Conservation (phyloP, 176 grass and related monocot genomes). For the Rhipidocladum racemiflorum region DNA sequence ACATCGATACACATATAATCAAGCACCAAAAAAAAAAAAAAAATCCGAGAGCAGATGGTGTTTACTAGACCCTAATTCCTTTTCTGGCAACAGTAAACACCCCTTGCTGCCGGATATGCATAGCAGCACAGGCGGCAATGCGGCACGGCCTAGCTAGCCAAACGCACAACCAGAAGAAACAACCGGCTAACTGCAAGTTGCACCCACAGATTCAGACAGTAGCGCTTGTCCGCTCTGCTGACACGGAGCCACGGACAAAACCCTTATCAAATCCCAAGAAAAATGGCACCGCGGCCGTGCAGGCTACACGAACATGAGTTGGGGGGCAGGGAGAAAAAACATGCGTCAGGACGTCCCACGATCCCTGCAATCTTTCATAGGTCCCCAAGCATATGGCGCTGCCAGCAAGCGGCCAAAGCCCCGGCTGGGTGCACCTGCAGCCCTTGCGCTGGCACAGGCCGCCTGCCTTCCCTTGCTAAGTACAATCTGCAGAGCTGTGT, state of each 20-base stretch:
- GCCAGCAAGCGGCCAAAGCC: conserved; percentile 14
- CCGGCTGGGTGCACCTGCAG: conserved; percentile 22
- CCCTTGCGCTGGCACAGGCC: conserved; percentile 15
- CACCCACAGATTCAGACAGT: conserved; percentile 49
- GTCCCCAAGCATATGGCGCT: background rate
- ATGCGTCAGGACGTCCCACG: conserved; percentile 36
- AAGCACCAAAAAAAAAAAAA: background rate
- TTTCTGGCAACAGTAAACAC: background rate
- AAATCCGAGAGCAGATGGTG: background rate
- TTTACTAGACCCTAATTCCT: background rate
- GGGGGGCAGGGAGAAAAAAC: conserved; percentile 16
- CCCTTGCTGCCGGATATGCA: conserved; percentile 12
- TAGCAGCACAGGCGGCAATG: background rate
- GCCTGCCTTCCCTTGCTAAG: background rate
- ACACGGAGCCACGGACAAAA: background rate
- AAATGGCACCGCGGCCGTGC: background rate
- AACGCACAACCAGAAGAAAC: conserved; percentile 7
- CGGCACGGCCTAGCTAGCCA: background rate
- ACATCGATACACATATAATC: background rate
- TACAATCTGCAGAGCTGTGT: background rate
- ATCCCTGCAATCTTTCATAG: background rate
- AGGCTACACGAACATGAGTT: background rate
- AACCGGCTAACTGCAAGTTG: conserved; percentile 41
- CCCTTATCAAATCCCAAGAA: conserved; percentile 4
- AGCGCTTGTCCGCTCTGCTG: conserved; percentile 35